These are phyloP conservation scores for Malus sieversii DNA, from an alignment of 306 rosid species.

Conservation along the genomic window DNA sequence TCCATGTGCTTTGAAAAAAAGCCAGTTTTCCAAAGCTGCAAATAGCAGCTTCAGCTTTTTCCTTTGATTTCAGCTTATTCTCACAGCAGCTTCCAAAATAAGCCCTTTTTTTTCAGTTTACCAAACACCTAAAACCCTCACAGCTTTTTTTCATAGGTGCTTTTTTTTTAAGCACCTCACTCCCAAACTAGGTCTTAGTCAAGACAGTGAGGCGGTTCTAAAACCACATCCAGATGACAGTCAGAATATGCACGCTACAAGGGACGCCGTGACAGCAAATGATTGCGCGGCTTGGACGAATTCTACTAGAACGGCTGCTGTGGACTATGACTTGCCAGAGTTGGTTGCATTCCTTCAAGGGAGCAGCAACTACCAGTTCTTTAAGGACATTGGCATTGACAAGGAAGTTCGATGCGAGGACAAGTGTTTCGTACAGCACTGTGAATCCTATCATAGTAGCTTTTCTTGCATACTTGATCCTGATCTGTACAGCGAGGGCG, in stretches of 20 bases:
- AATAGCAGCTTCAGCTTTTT: too few relatives aligned
- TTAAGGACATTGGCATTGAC: slow-evolving; percentile 49
- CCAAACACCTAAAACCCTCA: too few relatives aligned
- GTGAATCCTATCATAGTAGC: slow-evolving; percentile 20
- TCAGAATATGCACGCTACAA: background rate
- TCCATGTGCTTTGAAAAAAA: too few relatives aligned
- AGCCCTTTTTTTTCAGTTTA: too few relatives aligned
- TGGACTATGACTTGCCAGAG: slow-evolving; percentile 55
- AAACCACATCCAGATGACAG: slow-evolving; percentile 9
- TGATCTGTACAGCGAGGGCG: slow-evolving; percentile 16
- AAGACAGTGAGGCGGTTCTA: background rate
- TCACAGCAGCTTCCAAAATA: too few relatives aligned
- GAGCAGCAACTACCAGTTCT: slow-evolving; percentile 47
- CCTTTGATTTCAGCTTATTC: too few relatives aligned
- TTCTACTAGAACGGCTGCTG: slow-evolving; percentile 10
- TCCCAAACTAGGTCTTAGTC: too few relatives aligned
- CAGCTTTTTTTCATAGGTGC: too few relatives aligned
- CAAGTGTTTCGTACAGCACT: slow-evolving; percentile 15
- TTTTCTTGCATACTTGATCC: slow-evolving; percentile 15
- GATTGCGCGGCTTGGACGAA: background rate
- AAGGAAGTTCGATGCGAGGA: slow-evolving; percentile 12
- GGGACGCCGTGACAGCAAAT: background rate
- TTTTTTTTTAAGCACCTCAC: too few relatives aligned
- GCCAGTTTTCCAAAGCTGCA: too few relatives aligned
- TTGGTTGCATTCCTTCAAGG: slow-evolving; percentile 69